These are phyloP conservation scores for Penicillium goetzii DNA, from an alignment of 495 filamentous ascomycete species.

Conservation along the genomic window DNA sequence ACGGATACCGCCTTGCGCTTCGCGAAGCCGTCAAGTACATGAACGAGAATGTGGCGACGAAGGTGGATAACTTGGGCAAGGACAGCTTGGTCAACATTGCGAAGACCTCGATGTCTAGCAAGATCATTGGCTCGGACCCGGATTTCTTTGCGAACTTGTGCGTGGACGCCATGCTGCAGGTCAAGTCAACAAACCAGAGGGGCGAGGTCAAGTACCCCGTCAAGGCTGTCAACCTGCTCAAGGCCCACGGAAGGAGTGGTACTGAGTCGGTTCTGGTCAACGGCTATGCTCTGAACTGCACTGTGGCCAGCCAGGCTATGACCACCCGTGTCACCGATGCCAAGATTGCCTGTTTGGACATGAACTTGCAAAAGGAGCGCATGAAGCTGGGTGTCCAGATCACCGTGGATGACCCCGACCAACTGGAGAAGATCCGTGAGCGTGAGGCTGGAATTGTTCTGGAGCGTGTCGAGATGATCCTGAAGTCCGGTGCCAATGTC, in stretches of 20 bases:
- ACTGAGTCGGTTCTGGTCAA: constrained; percentile 90
- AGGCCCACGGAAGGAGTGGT: constrained; percentile 93
- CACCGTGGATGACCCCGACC: constrained; percentile 94
- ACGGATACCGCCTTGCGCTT: constrained; percentile 92
- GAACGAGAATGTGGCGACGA: constrained; percentile 95
- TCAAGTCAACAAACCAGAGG: constrained; percentile 89
- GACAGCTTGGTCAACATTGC: constrained; percentile 94
- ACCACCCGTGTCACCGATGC: constrained; percentile 89
- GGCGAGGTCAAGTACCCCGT: constrained; percentile 95
- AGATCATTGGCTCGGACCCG: constrained; percentile 94
- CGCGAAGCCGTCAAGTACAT: constrained; percentile 98
- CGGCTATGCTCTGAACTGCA: constrained; percentile 98
- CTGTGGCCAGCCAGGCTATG: constrained; percentile 98
- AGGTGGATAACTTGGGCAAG: constrained; percentile 86
- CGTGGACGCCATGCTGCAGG: constrained; percentile 93
- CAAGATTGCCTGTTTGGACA: constrained; percentile 96
- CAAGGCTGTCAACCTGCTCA: constrained; percentile 98
- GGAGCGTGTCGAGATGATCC: constrained; percentile 94
- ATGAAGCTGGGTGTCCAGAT: constrained; percentile 99
- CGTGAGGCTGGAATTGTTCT: constrained; percentile 91
- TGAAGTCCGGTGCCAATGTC: constrained; percentile 97
- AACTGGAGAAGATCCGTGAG: constrained; percentile 94
- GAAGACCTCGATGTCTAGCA: constrained; percentile 98
- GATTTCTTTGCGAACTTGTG: constrained; percentile 98
- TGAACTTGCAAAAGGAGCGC: constrained; percentile 97